phyloP scores from a whole-genome alignment of 148 eudicot genomes.

The Pouteria glomerata region DNA sequence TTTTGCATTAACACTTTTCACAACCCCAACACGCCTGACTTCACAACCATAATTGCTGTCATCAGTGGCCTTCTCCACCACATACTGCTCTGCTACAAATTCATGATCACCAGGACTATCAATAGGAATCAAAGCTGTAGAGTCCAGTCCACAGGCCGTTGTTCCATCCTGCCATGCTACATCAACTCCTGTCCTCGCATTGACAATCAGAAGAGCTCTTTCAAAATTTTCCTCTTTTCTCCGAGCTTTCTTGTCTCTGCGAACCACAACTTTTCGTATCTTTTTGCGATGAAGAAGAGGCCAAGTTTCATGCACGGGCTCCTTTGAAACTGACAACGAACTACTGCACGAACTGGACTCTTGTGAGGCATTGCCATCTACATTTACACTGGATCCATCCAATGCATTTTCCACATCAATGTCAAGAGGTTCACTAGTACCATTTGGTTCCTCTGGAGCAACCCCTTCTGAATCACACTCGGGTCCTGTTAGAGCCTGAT shows the following conservation, averaged over 20 bases:
- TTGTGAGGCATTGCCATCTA: slow-evolving; percentile 22
- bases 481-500: slow-evolving; percentile 20
- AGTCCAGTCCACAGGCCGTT: slow-evolving; percentile 40
- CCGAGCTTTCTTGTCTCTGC: slow-evolving; percentile 72
- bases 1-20: slow-evolving; percentile 89
- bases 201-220: slow-evolving; percentile 71
- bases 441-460: slow-evolving; percentile 40
- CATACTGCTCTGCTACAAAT: slow-evolving; percentile 92
- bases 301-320: slow-evolving; percentile 53
- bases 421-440: slow-evolving; percentile 36
- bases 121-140: slow-evolving; percentile 70
- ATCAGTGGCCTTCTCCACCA: slow-evolving; percentile 82
- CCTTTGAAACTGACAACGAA: slow-evolving; percentile 59
- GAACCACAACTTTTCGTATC: slow-evolving; percentile 76
- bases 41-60: slow-evolving; percentile 53
- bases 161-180: slow-evolving; percentile 98
- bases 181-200: slow-evolving; percentile 63
- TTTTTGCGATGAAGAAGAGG: slow-evolving; percentile 87
- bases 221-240: slow-evolving; percentile 83
- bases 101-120: slow-evolving; percentile 98
- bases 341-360: slow-evolving; percentile 49
- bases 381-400: slow-evolving; percentile 30
- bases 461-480: slow-evolving; percentile 40
- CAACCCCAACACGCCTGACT: slow-evolving; percentile 83
- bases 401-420: slow-evolving; percentile 29